phyloP scores from a whole-genome alignment of 352 stramenopile species.

The Blastocystis sp. region DNA sequence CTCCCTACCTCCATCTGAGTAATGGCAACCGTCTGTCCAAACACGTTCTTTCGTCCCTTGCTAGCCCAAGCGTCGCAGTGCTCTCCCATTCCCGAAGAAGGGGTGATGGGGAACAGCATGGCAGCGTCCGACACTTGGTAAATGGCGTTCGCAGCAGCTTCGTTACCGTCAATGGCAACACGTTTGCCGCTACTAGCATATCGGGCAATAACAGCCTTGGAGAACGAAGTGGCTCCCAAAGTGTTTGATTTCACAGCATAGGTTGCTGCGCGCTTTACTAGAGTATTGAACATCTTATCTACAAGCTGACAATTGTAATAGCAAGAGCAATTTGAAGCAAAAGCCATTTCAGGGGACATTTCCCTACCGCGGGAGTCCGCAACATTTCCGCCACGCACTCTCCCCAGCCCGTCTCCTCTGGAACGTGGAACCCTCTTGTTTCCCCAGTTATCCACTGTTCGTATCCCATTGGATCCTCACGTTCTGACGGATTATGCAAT shows the following conservation, averaged over 20 bases:
- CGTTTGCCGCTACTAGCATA: constrained; percentile 8
- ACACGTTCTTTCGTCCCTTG: constrained; percentile 63
- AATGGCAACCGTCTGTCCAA: constrained; percentile 64
- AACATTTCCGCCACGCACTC: background rate
- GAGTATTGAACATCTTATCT: constrained; percentile 37
- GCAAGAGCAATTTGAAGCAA: background rate
- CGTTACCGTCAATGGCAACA: constrained; percentile 50
- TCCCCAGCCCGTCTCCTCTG: background rate
- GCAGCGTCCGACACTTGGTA: constrained; percentile 43
- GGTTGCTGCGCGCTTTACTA: constrained; percentile 6
- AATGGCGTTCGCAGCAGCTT: constrained; percentile 36
- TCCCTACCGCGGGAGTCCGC: background rate
- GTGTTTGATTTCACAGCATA: background rate
- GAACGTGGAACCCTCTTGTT: background rate
- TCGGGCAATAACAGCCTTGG: constrained; percentile 9
- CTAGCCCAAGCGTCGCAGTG: constrained; percentile 64
- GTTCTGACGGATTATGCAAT: no score
- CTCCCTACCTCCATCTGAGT: constrained; percentile 63
- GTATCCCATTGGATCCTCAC: no score
- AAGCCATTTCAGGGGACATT: background rate
- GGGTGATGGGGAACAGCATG: constrained; percentile 65
- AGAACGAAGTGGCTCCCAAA: background rate
- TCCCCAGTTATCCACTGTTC: no score
- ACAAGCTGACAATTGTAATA: background rate
- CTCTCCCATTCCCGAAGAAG: constrained; percentile 64